phyloP scores from a whole-genome alignment of 306 rosid genomes.

The Benincasa hispida region DNA sequence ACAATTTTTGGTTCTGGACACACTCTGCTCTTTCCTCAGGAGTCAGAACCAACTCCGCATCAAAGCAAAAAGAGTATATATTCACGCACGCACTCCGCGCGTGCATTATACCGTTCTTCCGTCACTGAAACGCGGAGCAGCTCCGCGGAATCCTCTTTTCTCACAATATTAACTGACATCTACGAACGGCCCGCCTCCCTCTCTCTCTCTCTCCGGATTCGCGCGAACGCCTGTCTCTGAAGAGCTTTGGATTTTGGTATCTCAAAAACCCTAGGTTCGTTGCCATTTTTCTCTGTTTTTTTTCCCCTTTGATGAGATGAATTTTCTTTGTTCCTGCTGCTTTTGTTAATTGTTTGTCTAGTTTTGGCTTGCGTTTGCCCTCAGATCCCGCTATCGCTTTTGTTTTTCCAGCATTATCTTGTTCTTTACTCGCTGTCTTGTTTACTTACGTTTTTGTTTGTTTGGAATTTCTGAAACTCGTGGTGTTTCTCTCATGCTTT shows the following conservation, averaged over 20 bases:
- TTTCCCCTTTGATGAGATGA: conserved; percentile 10
- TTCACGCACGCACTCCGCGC: conserved; percentile 24
- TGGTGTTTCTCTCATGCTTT: not conserved
- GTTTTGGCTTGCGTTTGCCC: conserved; percentile 5
- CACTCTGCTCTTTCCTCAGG: not conserved
- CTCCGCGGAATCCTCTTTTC: conserved; percentile 30
- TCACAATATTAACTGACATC: conserved; percentile 34
- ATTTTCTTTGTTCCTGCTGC: conserved; percentile 6
- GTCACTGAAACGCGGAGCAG: conserved; percentile 24
- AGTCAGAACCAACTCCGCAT: conserved; percentile 28
- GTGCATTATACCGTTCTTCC: not conserved
- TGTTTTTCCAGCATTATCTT: conserved; percentile 8
- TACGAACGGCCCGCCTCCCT: conserved; percentile 15
- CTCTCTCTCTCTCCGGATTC: conserved; percentile 31
- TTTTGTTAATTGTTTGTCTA: not conserved
- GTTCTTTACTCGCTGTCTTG: not conserved
- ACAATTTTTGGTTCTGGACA: not conserved
- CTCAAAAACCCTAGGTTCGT: conserved; percentile 40
- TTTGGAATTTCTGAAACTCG: conserved; percentile 12
- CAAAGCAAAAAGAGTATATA: not conserved
- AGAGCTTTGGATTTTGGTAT: conserved; percentile 22
- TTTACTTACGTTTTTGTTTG: conserved; percentile 3
- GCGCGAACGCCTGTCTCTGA: conserved; percentile 17
- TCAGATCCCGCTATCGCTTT: conserved; percentile 46
- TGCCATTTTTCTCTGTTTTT: conserved; percentile 30